phyloP scores from a whole-genome alignment of 2,329 filamentous ascomycete species.

The Atkinsonella hypoxylon region DNA sequence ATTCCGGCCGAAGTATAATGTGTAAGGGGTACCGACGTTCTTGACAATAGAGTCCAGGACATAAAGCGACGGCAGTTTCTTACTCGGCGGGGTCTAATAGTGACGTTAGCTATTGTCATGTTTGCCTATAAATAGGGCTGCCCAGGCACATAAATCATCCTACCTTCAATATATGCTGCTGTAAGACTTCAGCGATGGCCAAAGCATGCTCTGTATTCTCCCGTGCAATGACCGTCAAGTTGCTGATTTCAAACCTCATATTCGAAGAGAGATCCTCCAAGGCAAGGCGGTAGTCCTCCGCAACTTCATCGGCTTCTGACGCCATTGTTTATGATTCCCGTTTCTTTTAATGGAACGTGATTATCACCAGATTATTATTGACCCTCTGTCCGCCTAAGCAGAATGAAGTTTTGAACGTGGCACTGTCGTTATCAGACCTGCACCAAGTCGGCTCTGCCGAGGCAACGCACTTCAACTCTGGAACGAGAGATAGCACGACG shows the following conservation, averaged over 20 bases:
- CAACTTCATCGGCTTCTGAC: constrained; percentile 65
- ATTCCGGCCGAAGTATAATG: constrained; percentile 82
- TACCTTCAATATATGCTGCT: constrained; percentile 93
- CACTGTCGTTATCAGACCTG: constrained; percentile 4
- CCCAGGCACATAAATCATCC: not conserved
- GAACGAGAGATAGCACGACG: not conserved
- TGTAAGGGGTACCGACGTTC: constrained; percentile 96
- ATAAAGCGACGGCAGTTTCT: constrained; percentile 92
- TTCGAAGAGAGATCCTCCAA: constrained; percentile 86
- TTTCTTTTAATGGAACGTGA: constrained; percentile 7
- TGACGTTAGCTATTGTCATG: constrained; percentile 23
- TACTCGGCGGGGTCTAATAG: constrained; percentile 66
- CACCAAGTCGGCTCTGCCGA: not conserved
- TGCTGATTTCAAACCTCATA: constrained; percentile 91
- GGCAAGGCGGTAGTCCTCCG: constrained; percentile 87
- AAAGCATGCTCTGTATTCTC: constrained; percentile 95
- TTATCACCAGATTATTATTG: constrained; percentile 1
- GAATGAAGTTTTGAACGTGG: constrained; percentile 2
- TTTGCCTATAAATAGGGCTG: not conserved
- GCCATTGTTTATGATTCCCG: constrained; percentile 26
- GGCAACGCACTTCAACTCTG: constrained; percentile 1
- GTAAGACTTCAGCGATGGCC: constrained; percentile 79
- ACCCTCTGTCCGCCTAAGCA: not conserved
- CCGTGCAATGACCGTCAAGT: constrained; percentile 91
- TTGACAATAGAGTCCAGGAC: constrained; percentile 97